Conservation (phyloP, 306 rosid genomes). For the Vigna mungo region DNA sequence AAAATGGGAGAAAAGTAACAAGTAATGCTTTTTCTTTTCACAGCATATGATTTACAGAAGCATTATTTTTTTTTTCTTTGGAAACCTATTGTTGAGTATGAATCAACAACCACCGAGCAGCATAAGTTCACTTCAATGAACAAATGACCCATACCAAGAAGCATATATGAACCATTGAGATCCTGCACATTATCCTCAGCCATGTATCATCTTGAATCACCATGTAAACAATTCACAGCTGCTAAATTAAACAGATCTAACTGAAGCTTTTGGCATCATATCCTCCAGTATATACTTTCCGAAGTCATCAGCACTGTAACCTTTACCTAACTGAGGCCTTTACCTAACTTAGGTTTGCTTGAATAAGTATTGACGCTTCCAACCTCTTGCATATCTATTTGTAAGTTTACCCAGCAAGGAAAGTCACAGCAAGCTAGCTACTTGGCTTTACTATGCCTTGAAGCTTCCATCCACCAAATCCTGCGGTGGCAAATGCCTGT, state of each 20-base stretch:
- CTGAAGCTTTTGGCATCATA: constrained; percentile 31
- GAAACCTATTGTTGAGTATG: constrained; percentile 29
- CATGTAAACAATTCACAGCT: constrained; percentile 44
- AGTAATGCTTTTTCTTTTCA: background rate
- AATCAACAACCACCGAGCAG: constrained; percentile 33
- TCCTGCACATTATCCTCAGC: constrained; percentile 33
- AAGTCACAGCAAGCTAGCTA: constrained; percentile 47
- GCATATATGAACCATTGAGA: constrained; percentile 27
- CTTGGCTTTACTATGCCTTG: constrained; percentile 90
- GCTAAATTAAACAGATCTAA: constrained; percentile 33
- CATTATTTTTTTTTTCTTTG: constrained; percentile 21
- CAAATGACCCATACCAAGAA: constrained; percentile 25
- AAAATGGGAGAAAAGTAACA: background rate
- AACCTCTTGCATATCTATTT: constrained; percentile 32
- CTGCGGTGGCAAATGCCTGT: constrained; percentile 92
- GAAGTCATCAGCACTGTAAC: constrained; percentile 26
- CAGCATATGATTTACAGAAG: constrained; percentile 35
- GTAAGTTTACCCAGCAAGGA: background rate
- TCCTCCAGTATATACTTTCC: constrained; percentile 21
- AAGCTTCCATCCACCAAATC: constrained; percentile 97
- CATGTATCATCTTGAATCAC: constrained; percentile 43
- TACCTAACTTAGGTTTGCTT: background rate
- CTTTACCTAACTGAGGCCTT: constrained; percentile 5
- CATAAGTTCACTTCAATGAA: constrained; percentile 48
- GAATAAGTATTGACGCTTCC: constrained; percentile 38